These are phyloP conservation scores for Linderniella brevidens DNA, from an alignment of 257 asterid species.

Conservation along the genomic window DNA sequence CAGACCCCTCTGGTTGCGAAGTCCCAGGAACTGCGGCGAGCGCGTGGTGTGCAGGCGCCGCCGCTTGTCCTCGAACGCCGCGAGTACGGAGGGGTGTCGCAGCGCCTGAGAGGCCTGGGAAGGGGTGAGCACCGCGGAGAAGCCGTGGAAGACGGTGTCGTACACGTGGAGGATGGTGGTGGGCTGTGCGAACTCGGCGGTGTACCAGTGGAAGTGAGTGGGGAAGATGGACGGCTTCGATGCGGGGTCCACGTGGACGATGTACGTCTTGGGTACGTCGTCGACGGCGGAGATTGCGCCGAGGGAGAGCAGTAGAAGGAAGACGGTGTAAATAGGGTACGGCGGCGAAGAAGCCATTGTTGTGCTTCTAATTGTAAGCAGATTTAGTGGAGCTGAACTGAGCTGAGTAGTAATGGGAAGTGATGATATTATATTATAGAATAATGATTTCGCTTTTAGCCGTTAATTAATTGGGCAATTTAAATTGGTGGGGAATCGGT, in stretches of 20 bases:
- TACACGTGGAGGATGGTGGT: constrained; percentile 64
- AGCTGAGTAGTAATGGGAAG: too few relatives aligned
- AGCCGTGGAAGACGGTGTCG: constrained; percentile 84
- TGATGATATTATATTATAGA: too few relatives aligned
- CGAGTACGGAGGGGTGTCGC: constrained; percentile 56
- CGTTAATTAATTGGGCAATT: too few relatives aligned
- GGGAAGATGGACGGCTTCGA: constrained; percentile 82
- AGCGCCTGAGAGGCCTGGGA: constrained; percentile 42
- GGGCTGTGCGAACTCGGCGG: constrained; percentile 59
- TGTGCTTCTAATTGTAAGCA: too few relatives aligned
- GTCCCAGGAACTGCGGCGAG: constrained; percentile 92
- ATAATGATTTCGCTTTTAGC: too few relatives aligned
- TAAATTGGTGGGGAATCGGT: too few relatives aligned
- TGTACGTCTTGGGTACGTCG: constrained; percentile 51
- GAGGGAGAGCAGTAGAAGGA: too few relatives aligned
- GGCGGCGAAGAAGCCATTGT: too few relatives aligned
- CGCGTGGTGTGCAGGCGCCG: constrained; percentile 87
- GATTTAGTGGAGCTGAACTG: too few relatives aligned
- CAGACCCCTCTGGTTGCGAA: constrained; percentile 47
- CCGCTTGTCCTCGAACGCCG: constrained; percentile 68
- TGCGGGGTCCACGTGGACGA: constrained; percentile 43
- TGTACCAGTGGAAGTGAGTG: constrained; percentile 87
- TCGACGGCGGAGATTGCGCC: constrained; percentile 9
- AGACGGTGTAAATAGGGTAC: too few relatives aligned
- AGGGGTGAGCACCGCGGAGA: constrained; percentile 65